Base-by-base conservation (phyloP, 2,329 filamentous ascomycete genomes). In the Arachnopeziza araneosa region DNA sequence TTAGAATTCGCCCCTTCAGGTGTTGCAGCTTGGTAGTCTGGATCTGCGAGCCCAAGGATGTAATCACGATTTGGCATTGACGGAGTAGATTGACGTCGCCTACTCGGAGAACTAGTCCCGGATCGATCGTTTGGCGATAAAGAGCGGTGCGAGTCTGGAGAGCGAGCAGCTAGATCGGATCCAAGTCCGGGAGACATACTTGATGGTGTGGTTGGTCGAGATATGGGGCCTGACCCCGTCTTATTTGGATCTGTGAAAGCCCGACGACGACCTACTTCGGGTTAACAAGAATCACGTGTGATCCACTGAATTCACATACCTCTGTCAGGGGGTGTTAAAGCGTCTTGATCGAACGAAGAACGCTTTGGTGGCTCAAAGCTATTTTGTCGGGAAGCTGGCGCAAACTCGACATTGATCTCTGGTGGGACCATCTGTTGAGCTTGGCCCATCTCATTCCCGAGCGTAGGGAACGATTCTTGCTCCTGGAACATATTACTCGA, bases 331-430 rank as follows among this genome's bases (percentile, higher is more conserved):
- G 93, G 93, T 55, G 89, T 95, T 63, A 97, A 77, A 3, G 92
- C 91, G 72, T 96, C 90, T 64, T 87, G 82, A 66, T 91, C 85
- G 58, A 73, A 75, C 66, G 86, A 78, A n/a, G 80, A 79, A 30
- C 81, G 76, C 70, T 89, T 90, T 22, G 82, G 79, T 26, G 83
- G 82, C 64, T 88, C 88, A 71, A 90, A 88, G 67, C 80, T 85
- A 57, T 80, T 83, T 68, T 84, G 84, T 60, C 83, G 78, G 56
- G 89, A 84, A 9, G 87, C 87, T 24, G 93, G 93, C 19, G 92
- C 93, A 73, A 91, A 92, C 72, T 96, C 90, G 68, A 97, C 95
- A 71, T 95, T 96, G 75, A 97, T 97, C 56, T 93, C 90, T 0
- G 93, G 93, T n/a, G 93, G 90, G 2, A 88, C 89, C 87, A 96